Evolutionary conservation across 495 filamentous ascomycete genomes (phyloP).

Genomic region (Xylaria palmicola): DNA sequence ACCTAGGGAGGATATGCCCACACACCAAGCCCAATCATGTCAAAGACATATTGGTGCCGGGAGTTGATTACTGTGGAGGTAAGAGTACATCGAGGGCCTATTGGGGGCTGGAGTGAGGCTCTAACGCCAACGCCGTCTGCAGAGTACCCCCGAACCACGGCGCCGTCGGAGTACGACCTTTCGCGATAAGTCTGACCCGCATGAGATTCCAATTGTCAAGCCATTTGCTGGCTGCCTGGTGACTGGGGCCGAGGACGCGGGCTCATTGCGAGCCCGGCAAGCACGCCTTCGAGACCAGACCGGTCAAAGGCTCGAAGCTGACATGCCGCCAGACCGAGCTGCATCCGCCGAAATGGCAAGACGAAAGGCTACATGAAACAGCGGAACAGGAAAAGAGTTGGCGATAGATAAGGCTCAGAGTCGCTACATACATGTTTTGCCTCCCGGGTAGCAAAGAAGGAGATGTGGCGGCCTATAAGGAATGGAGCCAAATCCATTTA

Average conservation of each 20-base stretch:
- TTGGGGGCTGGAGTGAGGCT: constrained; percentile 10
- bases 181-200: not conserved
- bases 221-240: not conserved
- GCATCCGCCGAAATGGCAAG: not conserved
- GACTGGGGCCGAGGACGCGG: not conserved
- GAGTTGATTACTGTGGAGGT: not conserved
- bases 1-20: too few relatives aligned
- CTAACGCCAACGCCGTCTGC: not conserved
- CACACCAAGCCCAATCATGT: too few relatives aligned
- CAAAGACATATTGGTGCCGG: too few relatives aligned
- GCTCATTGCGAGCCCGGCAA: not conserved
- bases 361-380: not conserved
- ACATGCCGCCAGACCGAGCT: constrained; percentile 4
- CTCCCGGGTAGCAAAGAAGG: too few relatives aligned
- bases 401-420: not conserved
- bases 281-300: not conserved
- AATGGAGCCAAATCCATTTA: too few relatives aligned
- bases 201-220: not conserved
- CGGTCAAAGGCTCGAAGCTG: not conserved
- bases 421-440: not conserved
- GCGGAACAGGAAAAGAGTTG: not conserved
- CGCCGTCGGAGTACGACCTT: too few relatives aligned
- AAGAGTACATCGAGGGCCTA: not conserved
- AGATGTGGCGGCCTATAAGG: too few relatives aligned
- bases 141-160: too few relatives aligned